phyloP scores from a whole-genome alignment of 2,329 filamentous ascomycete species.

The Chalaropsis ovoidea region DNA sequence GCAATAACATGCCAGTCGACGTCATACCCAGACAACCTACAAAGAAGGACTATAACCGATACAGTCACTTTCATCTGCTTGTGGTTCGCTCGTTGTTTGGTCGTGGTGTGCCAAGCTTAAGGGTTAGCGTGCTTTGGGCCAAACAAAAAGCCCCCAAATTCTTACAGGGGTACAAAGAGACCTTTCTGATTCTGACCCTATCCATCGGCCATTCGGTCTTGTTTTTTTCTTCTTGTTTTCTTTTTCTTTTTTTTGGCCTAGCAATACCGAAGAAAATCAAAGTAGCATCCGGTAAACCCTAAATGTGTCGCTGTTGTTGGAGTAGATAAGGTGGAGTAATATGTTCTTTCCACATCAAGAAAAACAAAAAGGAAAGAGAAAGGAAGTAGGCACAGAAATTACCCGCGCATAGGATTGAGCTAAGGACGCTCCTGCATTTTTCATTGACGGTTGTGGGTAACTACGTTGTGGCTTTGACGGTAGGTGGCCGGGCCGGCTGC shows the following conservation, averaged over 20 bases:
- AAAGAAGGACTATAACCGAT: too few species aligned
- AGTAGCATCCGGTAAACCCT: background rate
- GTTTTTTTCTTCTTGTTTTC: background rate
- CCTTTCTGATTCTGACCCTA: background rate
- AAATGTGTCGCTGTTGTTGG: background rate
- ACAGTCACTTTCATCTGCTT: background rate
- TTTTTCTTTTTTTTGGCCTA: background rate
- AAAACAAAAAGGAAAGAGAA: background rate
- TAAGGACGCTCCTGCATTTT: background rate
- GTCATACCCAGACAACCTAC: too few species aligned
- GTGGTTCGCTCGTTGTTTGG: background rate
- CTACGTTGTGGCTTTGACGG: background rate
- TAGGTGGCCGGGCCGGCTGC: background rate
- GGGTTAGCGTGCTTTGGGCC: slow-evolving; percentile 1
- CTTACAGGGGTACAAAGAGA: slow-evolving; percentile 9
- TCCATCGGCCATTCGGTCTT: background rate
- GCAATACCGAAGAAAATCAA: background rate
- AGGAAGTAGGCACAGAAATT: background rate
- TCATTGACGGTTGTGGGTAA: background rate
- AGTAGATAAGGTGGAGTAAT: background rate
- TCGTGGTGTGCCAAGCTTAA: background rate
- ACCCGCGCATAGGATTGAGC: background rate
- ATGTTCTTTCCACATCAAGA: too few species aligned
- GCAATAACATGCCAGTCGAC: too few species aligned
- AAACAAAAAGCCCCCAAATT: background rate